Percentiles rank a stretch among this genome's conserved stretches.
Conservation (phyloP, 768 basidiomycete genomes). For the Auriscalpium orientale region DNA sequence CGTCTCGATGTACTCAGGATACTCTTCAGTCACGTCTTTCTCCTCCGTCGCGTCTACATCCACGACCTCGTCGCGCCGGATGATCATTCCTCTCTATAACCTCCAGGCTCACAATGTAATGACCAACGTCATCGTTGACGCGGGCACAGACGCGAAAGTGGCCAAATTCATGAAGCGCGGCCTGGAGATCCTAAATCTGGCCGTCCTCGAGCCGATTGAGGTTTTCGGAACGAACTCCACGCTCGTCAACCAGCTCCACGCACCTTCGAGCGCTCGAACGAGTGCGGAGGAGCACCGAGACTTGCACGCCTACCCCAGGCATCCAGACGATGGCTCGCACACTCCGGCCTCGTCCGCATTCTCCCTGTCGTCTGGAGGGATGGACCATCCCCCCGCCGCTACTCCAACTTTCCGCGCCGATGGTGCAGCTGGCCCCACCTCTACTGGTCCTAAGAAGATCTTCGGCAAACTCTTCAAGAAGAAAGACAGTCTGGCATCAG, state of each 20-base stretch:
- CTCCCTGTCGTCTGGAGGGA: conserved; percentile 11
- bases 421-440: conserved; percentile 18
- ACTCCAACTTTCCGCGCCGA: conserved; percentile 17
- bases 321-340: conserved; percentile 1
- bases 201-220: conserved; percentile 74
- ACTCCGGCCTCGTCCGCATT: conserved; percentile 14
- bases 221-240: conserved; percentile 39
- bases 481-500: conserved; percentile 27
- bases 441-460: conserved; percentile 45
- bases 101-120: conserved; percentile 83
- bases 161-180: conserved; percentile 68
- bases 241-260: conserved; percentile 9
- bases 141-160: conserved; percentile 61
- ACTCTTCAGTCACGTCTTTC: conserved; percentile 40
- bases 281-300: conserved; percentile 21
- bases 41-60: conserved; percentile 29
- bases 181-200: conserved; percentile 71
- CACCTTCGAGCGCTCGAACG: conserved; percentile 19
- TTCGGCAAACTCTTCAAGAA: conserved; percentile 70
- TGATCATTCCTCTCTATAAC: conserved; percentile 82
- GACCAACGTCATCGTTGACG: conserved; percentile 80
- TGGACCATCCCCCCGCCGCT: conserved; percentile 8
- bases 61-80: conserved; percentile 46
- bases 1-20: conserved; percentile 33
- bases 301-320: background rate